These are phyloP conservation scores for Scutellaria barbata DNA, from an alignment of 257 asterid genomes.

Conservation along the genomic window DNA sequence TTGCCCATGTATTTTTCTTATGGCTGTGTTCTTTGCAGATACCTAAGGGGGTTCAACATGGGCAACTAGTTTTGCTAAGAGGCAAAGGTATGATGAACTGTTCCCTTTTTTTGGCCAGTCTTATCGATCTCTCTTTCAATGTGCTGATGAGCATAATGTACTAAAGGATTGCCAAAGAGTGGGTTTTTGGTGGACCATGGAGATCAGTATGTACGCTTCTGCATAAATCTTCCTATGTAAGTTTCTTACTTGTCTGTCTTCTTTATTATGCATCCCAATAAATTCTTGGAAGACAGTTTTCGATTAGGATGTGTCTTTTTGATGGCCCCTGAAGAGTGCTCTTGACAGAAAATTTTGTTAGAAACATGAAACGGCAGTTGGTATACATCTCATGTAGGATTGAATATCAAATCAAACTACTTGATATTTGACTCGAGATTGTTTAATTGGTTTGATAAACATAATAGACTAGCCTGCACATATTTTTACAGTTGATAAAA, in stretches of 20 bases:
- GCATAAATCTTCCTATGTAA: constrained; percentile 85
- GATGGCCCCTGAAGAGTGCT: not conserved
- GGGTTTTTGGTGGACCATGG: constrained; percentile 76
- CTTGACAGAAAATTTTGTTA: not conserved
- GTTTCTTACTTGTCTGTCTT: constrained; percentile 40
- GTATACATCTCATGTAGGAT: not conserved
- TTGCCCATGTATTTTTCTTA: constrained; percentile 31
- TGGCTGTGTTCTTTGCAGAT: constrained; percentile 55
- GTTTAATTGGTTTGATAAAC: not conserved
- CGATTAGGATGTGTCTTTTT: constrained; percentile 15
- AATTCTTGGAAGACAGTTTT: not conserved
- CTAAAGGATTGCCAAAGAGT: constrained; percentile 80
- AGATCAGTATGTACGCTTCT: constrained; percentile 84
- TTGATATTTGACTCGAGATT: not conserved
- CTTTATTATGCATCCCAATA: constrained; percentile 15
- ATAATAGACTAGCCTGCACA: not conserved
- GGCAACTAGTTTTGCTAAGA: constrained; percentile 73
- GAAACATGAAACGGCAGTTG: not conserved
- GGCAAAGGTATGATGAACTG: constrained; percentile 71
- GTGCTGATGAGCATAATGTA: constrained; percentile 35
- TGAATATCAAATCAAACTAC: constrained; percentile 4
- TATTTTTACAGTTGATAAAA: not conserved
- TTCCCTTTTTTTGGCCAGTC: constrained; percentile 21
- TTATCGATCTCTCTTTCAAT: constrained; percentile 20
- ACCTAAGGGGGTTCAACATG: constrained; percentile 94